A percentile compares a stretch with the other conserved stretches of the same genome.
phyloP scores from a whole-genome alignment of 2,329 filamentous ascomycete species.

The Beauveria asiatica region DNA sequence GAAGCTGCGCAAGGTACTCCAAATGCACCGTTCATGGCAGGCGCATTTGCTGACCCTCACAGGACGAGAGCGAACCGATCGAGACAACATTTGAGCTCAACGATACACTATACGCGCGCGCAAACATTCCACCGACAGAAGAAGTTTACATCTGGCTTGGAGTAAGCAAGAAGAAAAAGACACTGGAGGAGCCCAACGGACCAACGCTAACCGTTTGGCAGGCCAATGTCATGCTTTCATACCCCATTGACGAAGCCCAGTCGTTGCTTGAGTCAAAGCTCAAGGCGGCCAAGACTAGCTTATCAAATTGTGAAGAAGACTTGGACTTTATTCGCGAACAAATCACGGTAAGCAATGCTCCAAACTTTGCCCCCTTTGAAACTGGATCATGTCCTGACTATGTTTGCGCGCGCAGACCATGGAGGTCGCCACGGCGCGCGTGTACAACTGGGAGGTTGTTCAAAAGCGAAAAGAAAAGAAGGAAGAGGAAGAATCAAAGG shows the following conservation, averaged over 20 bases:
- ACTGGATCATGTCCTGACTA: background rate
- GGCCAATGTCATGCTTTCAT: conserved; percentile 97
- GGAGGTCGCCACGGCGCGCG: conserved; percentile 89
- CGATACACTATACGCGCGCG: conserved; percentile 89
- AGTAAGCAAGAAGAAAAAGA: conserved; percentile 33
- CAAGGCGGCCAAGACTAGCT: conserved; percentile 65
- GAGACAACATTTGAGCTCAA: conserved; percentile 95
- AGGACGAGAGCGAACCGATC: conserved; percentile 57
- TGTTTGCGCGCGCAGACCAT: conserved; percentile 56
- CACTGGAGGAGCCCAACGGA: background rate
- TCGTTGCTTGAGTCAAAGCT: conserved; percentile 70
- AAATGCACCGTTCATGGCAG: too few species aligned
- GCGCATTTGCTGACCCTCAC: conserved; percentile 14
- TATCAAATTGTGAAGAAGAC: conserved; percentile 91
- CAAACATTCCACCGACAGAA: conserved; percentile 69
- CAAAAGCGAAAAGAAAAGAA: conserved; percentile 87
- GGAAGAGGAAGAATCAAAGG: conserved; percentile 42
- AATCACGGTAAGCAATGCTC: conserved; percentile 60
- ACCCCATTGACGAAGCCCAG: conserved; percentile 83
- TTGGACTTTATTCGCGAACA: conserved; percentile 92
- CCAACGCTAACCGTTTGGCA: conserved; percentile 33
- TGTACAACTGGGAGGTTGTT: conserved; percentile 99
- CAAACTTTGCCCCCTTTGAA: background rate
- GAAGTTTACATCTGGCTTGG: conserved; percentile 98
- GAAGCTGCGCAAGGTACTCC: conserved; percentile 59